Conservation (phyloP, 768 basidiomycete genomes). For the Trametes sanguinea region DNA sequence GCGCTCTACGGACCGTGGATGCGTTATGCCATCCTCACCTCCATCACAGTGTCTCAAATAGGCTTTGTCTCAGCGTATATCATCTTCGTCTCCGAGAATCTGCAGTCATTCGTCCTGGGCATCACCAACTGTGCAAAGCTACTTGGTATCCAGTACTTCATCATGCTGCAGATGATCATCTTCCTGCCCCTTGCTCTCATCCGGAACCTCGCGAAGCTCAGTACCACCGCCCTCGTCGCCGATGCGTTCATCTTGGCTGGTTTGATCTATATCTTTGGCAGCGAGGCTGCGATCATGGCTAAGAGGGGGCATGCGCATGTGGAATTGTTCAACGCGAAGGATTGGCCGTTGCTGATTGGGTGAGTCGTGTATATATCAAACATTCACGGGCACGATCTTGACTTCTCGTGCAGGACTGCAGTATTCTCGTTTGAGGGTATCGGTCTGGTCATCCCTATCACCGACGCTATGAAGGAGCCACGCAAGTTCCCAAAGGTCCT, state of each 20-base stretch:
- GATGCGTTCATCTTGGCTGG: conserved; percentile 95
- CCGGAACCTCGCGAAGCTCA: conserved; percentile 93
- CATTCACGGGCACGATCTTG: conserved; percentile 5
- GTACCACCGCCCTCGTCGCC: conserved; percentile 87
- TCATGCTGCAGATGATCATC: conserved; percentile 78
- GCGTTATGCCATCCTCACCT: conserved; percentile 84
- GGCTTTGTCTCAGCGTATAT: conserved; percentile 91
- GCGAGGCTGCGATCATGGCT: conserved; percentile 72
- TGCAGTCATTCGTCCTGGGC: conserved; percentile 81
- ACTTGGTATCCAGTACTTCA: conserved; percentile 76
- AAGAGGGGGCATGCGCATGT: conserved; percentile 75
- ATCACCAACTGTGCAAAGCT: conserved; percentile 72
- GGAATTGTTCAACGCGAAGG: conserved; percentile 82
- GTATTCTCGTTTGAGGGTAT: conserved; percentile 99
- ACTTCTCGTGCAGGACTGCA: conserved; percentile 66
- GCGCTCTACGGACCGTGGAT: conserved; percentile 90
- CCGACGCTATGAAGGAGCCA: conserved; percentile 95
- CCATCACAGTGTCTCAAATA: conserved; percentile 87
- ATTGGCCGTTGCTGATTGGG: conserved; percentile 93
- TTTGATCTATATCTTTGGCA: conserved; percentile 82
- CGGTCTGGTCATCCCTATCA: conserved; percentile 95
- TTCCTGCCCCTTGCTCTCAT: conserved; percentile 90
- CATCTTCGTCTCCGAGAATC: conserved; percentile 93
- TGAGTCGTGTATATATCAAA: conserved; percentile 38
- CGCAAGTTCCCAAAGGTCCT: conserved; percentile 88